Evolutionary conservation across 768 basidiomycete genomes (phyloP).

Genomic region (Serendipita indica): DNA sequence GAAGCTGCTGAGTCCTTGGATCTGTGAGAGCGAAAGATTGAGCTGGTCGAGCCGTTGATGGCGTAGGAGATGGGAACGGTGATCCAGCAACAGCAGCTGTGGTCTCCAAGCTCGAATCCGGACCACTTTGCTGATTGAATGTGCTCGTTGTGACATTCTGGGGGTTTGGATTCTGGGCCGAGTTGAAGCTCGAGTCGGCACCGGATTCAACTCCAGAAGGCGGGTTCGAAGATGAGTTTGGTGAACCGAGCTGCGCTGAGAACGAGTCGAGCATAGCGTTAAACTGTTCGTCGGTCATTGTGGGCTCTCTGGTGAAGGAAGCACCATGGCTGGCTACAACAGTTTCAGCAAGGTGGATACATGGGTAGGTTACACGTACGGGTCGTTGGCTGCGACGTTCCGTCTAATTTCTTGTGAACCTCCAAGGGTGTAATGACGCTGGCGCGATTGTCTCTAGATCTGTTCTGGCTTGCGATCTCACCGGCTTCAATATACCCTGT

Average conservation of each 20-base stretch:
- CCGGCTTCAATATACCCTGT: not conserved
- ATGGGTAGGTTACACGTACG: not conserved
- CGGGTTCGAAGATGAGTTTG: not conserved
- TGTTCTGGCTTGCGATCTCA: not conserved
- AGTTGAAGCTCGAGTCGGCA: not conserved
- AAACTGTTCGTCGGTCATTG: slow-evolving; percentile 1
- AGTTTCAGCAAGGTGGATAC: not conserved
- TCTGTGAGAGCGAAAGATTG: not conserved
- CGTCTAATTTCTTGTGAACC: not conserved
- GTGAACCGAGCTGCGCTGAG: not conserved
- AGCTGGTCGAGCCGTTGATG: not conserved
- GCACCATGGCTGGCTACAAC: not conserved
- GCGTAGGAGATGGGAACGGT: not conserved
- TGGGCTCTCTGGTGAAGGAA: not conserved
- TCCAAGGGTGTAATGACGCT: slow-evolving; percentile 2
- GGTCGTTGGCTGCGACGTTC: not conserved
- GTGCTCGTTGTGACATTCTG: too few relatives aligned
- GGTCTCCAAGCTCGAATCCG: not conserved
- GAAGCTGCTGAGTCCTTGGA: not conserved
- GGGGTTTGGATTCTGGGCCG: too few relatives aligned
- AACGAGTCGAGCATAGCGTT: slow-evolving; percentile 6
- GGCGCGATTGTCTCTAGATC: not conserved
- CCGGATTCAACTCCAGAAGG: not conserved
- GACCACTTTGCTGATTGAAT: too few relatives aligned
- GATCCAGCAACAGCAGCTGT: not conserved